phyloP scores from a whole-genome alignment of 306 rosid species.

The Psophocarpus tetragonolobus region DNA sequence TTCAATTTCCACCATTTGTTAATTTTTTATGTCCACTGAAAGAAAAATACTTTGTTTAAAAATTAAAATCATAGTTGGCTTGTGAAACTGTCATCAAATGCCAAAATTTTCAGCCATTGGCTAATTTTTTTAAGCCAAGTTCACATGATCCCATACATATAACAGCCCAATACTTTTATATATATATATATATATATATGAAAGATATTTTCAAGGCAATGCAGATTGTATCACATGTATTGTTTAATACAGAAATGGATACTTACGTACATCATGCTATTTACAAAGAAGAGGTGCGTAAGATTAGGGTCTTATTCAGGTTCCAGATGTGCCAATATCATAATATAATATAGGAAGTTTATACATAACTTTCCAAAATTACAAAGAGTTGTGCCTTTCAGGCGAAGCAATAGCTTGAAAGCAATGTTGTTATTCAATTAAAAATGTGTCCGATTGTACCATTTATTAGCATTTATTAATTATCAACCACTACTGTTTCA shows the following conservation, averaged over 20 bases:
- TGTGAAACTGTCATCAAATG: conserved; percentile 51
- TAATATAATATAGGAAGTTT: not conserved
- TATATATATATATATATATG: conserved; percentile 36
- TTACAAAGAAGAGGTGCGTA: not conserved
- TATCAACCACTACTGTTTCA: not conserved
- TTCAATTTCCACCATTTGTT: conserved; percentile 41
- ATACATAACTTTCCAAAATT: not conserved
- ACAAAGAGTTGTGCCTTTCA: conserved; percentile 1
- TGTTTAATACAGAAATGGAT: conserved; percentile 38
- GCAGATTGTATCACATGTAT: conserved; percentile 55
- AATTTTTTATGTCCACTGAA: conserved; percentile 36
- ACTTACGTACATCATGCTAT: not conserved
- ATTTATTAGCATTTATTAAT: not conserved
- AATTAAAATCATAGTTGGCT: conserved; percentile 46
- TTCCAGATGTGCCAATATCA: conserved; percentile 1
- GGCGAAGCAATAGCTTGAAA: conserved; percentile 13
- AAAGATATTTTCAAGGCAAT: conserved; percentile 28
- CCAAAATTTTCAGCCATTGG: conserved; percentile 45
- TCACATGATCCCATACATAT: conserved; percentile 63
- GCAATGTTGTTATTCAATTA: not conserved
- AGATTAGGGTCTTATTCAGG: conserved; percentile 13
- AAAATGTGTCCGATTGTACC: not conserved
- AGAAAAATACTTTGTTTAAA: conserved; percentile 15
- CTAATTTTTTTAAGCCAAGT: conserved; percentile 29
- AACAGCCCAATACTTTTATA: conserved; percentile 37